These are phyloP conservation scores for Pichia rugopelliculosa DNA, from an alignment of 805 yeast species.

Conservation along the genomic window DNA sequence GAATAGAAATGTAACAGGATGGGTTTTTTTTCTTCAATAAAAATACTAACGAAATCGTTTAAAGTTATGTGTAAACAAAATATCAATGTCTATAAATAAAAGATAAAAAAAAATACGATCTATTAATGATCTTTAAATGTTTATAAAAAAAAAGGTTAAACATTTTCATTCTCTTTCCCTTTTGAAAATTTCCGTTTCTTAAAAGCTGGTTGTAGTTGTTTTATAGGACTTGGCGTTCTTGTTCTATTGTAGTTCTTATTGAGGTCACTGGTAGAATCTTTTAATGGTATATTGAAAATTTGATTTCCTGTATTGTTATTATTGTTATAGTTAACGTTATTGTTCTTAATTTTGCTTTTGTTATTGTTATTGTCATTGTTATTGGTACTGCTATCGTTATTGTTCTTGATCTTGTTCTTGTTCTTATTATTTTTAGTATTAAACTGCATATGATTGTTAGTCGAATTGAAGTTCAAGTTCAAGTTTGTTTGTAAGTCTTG, in stretches of 20 bases:
- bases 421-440: neutral
- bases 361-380: no score
- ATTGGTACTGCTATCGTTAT: no score
- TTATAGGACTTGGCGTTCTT: constrained; percentile 1
- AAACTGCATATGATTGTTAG: neutral
- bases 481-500: neutral
- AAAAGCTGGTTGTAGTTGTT: neutral
- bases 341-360: no score
- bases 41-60: neutral
- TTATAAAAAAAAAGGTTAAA: no score
- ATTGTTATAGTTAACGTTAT: no score
- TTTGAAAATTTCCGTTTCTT: neutral
- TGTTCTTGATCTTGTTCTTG: no score
- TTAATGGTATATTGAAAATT: neutral
- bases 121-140: no score
- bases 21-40: neutral
- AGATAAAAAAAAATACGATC: neutral
- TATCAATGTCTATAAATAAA: neutral
- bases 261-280: constrained; percentile 10
- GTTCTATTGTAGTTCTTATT: constrained; percentile 3
- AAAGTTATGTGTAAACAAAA: neutral
- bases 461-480: neutral
- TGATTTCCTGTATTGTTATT: neutral
- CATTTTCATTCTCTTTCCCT: neutral
- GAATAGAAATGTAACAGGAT: neutral